Conservation (phyloP, 31 red algal species). For the Porphyra umbilicalis region DNA sequence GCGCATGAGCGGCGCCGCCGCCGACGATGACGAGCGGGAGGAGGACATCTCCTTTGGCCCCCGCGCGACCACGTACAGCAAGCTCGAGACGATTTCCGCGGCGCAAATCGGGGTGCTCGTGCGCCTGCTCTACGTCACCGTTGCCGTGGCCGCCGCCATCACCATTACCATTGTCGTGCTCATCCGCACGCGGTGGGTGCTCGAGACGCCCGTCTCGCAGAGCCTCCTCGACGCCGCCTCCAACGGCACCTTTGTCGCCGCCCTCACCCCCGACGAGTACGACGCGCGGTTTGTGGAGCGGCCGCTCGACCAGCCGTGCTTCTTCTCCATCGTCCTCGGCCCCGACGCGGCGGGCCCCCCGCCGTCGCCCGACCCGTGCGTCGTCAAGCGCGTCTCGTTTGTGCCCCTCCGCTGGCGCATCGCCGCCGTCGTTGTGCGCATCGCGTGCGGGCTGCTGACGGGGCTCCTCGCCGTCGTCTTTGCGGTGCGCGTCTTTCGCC, state of each 20-base stretch:
- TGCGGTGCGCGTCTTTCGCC: not conserved
- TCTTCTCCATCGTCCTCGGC: not conserved
- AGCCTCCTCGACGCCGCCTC: slow-evolving; percentile 13
- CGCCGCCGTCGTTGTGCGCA: slow-evolving; percentile 17
- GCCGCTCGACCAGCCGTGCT: not conserved
- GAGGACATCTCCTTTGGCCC: not conserved
- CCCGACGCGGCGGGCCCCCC: not conserved
- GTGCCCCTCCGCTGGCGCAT: slow-evolving; percentile 8
- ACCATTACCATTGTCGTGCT: slow-evolving; percentile 27
- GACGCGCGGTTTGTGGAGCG: not conserved
- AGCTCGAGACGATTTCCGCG: slow-evolving; percentile 67
- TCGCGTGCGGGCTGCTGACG: slow-evolving; percentile 14
- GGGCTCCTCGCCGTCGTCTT: not conserved
- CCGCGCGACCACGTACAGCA: slow-evolving; percentile 2
- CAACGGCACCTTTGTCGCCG: not conserved
- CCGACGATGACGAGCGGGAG: not conserved
- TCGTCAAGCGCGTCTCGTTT: not conserved
- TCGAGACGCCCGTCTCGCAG: not conserved
- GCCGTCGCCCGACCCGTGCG: not conserved
- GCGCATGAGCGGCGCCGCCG: not conserved
- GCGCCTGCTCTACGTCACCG: slow-evolving; percentile 38
- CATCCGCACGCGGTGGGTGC: slow-evolving; percentile 19
- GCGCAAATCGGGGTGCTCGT: slow-evolving; percentile 40
- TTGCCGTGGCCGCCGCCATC: slow-evolving; percentile 22
- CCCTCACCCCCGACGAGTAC: not conserved